Percentiles rank a stretch among this genome's conserved stretches.
Evolutionary conservation across 2,329 filamentous ascomycete genomes (phyloP).

Genomic region (Plenodomus lindquistii): DNA sequence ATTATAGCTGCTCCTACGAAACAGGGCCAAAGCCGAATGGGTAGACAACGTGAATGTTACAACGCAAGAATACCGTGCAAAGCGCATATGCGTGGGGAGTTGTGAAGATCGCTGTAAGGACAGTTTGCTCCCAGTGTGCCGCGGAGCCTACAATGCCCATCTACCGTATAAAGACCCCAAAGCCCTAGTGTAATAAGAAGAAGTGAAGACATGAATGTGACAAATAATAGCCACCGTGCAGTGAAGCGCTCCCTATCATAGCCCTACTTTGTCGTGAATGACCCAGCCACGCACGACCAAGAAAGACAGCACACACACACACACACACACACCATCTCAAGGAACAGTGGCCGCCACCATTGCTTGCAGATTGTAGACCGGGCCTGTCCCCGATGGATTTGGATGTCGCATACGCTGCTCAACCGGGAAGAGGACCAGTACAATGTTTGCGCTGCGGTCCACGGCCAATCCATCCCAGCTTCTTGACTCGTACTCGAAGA

Average conservation of each 20-base stretch:
- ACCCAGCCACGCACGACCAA: slow-evolving; percentile 30
- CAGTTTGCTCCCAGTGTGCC: slow-evolving; percentile 32
- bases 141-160: slow-evolving; percentile 28
- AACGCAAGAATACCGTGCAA: slow-evolving; percentile 4
- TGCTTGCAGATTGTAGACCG: not conserved
- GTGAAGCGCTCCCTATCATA: slow-evolving; percentile 18
- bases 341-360: not conserved
- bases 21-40: slow-evolving; percentile 16
- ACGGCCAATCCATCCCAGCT: not conserved
- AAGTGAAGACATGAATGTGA: slow-evolving; percentile 15
- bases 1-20: slow-evolving; percentile 7
- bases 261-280: slow-evolving; percentile 24
- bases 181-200: slow-evolving; percentile 9
- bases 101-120: slow-evolving; percentile 31
- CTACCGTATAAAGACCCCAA: slow-evolving; percentile 24
- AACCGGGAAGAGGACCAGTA: not conserved
- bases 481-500: not conserved
- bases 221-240: slow-evolving; percentile 31
- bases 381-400: too few relatives aligned
- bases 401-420: too few relatives aligned
- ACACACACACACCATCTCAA: not conserved
- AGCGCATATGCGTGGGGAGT: slow-evolving; percentile 1
- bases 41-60: slow-evolving; percentile 16
- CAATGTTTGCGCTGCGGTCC: not conserved
- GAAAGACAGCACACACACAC: not conserved